A percentile compares a stretch with the other conserved stretches of the same genome.
Evolutionary conservation across 2,329 filamentous ascomycete genomes (phyloP).

Genomic region (Cryphonectria carpinicola): DNA sequence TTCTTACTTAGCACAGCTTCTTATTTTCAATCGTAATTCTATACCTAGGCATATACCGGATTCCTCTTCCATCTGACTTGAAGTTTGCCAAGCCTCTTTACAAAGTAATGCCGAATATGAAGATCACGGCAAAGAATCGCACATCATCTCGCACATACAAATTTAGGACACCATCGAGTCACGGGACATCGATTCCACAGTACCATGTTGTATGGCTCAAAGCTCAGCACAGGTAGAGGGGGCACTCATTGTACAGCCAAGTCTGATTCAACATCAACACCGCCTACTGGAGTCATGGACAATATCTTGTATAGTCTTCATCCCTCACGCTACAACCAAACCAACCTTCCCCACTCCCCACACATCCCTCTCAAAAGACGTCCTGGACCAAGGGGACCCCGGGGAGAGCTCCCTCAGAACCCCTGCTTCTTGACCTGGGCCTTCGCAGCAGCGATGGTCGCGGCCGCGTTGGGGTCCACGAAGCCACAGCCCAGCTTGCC

Average conservation of each 20-base stretch:
- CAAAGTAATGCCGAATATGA: neutral
- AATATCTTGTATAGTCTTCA: neutral
- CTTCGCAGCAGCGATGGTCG: conserved; percentile 38
- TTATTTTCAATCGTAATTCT: neutral
- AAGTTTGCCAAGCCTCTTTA: neutral
- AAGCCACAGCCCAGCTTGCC: conserved; percentile 42
- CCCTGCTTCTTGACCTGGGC: conserved; percentile 40
- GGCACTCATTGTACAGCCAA: neutral
- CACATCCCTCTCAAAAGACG: neutral
- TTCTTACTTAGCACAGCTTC: neutral
- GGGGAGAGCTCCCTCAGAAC: conserved; percentile 31
- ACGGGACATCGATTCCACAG: neutral
- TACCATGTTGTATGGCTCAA: neutral
- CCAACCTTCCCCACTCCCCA: neutral
- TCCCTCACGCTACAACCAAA: neutral
- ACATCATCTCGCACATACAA: neutral
- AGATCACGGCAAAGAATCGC: neutral
- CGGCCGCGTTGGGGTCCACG: conserved; percentile 37
- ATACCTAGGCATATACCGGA: neutral
- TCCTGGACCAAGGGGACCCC: neutral
- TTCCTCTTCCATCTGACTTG: neutral
- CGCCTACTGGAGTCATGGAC: neutral
- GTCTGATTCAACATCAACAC: neutral
- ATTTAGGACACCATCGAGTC: neutral
- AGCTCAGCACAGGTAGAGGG: neutral